phyloP scores from a whole-genome alignment of 345 rosid species.

The Pelargonium nanum region DNA sequence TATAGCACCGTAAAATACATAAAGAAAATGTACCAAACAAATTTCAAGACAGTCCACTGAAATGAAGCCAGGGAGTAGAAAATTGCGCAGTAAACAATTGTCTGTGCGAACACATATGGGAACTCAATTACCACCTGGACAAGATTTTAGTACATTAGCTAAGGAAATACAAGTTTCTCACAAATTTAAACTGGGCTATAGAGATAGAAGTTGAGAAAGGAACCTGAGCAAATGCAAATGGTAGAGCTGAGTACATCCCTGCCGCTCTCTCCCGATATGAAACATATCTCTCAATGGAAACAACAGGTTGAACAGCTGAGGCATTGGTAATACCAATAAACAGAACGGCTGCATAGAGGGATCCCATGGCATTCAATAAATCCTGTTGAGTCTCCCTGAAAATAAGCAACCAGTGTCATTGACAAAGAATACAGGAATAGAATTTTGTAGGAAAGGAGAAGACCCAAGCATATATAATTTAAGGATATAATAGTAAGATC shows the following conservation, averaged over 20 bases:
- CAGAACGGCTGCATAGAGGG: constrained; percentile 79
- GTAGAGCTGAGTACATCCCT: constrained; percentile 87
- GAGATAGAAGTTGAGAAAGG: background rate
- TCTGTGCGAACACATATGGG: constrained; percentile 78
- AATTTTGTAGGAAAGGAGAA: too few species aligned
- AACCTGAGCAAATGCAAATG: constrained; percentile 95
- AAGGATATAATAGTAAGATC: too few species aligned
- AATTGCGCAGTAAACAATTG: constrained; percentile 53
- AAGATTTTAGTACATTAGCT: background rate
- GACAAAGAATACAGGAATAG: background rate
- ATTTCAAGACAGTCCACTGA: constrained; percentile 72
- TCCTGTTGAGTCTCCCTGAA: constrained; percentile 77
- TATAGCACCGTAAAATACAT: constrained; percentile 82
- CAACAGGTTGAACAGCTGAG: constrained; percentile 91
- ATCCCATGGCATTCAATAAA: constrained; percentile 87
- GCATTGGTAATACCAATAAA: constrained; percentile 89
- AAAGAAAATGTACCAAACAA: constrained; percentile 83
- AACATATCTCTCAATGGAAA: constrained; percentile 84
- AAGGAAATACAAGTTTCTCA: background rate
- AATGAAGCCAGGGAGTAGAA: constrained; percentile 91
- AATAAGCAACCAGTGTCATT: background rate
- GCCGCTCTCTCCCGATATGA: constrained; percentile 95
- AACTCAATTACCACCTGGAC: constrained; percentile 80
- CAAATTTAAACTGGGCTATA: background rate
- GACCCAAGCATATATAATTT: too few species aligned